These are phyloP conservation scores for Lodderomyces orthopsilosis DNA, from an alignment of 1,139 yeast genomes.

Conservation along the genomic window DNA sequence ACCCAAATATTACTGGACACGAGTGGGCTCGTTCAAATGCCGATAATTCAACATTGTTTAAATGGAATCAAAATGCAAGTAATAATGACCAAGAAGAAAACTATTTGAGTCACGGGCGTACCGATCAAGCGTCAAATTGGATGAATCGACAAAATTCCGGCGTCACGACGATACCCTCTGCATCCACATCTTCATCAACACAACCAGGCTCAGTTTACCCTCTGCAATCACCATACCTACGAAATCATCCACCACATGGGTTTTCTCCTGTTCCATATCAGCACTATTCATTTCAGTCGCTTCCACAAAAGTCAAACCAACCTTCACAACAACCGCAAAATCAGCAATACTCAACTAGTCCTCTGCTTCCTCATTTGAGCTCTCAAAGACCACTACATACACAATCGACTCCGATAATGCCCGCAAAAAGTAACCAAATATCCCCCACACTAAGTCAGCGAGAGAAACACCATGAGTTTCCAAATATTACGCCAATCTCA, in stretches of 20 bases:
- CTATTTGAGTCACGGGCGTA: too few species aligned
- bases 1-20: too few species aligned
- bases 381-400: not conserved
- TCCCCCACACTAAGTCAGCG: not conserved
- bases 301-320: constrained; percentile 1
- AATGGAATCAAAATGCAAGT: too few species aligned
- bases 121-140: not conserved
- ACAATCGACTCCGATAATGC: not conserved
- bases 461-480: not conserved
- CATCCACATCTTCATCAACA: constrained; percentile 1
- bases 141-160: too few species aligned
- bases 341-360: not conserved
- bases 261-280: not conserved
- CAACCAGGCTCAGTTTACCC: constrained; percentile 1
- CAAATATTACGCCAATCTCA: constrained; percentile 4
- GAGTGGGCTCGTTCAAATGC: too few species aligned
- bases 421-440: not conserved
- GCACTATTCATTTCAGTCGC: not conserved
- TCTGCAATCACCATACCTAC: not conserved
- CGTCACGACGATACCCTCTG: not conserved
- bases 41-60: too few species aligned
- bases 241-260: not conserved
- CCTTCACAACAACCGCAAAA: constrained; percentile 2
- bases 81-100: too few species aligned
- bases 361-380: not conserved